Conservation (phyloP, 2,329 filamentous ascomycete genomes). For the Neophaeococcomyces aloes region DNA sequence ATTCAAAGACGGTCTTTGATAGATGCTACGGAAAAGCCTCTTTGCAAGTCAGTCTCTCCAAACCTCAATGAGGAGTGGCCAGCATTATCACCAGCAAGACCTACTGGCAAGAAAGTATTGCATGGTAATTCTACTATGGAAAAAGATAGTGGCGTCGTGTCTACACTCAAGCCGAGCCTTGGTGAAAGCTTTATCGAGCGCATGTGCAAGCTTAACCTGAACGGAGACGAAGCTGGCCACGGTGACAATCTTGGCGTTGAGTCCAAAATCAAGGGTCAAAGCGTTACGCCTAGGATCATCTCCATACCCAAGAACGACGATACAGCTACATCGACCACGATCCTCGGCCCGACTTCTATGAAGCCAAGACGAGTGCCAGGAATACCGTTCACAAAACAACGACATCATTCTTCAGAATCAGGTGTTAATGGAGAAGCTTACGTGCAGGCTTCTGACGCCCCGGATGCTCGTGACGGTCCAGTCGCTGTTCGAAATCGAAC, state of each 20-base stretch:
- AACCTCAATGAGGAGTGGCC: constrained; percentile 24
- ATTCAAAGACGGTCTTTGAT: constrained; percentile 21
- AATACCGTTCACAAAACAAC: constrained; percentile 1
- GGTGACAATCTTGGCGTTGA: not conserved
- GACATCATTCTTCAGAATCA: not conserved
- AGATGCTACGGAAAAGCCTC: constrained; percentile 23
- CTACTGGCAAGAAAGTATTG: not conserved
- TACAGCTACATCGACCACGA: not conserved
- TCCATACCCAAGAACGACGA: no score
- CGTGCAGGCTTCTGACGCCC: not conserved
- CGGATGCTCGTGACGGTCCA: not conserved
- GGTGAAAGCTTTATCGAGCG: constrained; percentile 17
- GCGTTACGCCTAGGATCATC: not conserved
- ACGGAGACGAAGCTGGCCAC: constrained; percentile 3
- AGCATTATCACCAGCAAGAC: constrained; percentile 15
- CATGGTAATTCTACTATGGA: not conserved
- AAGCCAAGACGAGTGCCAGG: constrained; percentile 2
- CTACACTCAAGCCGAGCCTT: constrained; percentile 13
- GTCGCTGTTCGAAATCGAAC: not conserved
- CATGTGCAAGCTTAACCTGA: constrained; percentile 16
- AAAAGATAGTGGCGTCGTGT: not conserved
- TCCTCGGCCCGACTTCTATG: not conserved
- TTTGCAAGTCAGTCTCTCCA: constrained; percentile 20
- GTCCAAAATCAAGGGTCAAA: not conserved
- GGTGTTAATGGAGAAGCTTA: not conserved